Evolutionary conservation across 805 yeast genomes (phyloP), one percentile per base, ranked within the genome.

Genomic region (Candida chauliodis): DNA sequence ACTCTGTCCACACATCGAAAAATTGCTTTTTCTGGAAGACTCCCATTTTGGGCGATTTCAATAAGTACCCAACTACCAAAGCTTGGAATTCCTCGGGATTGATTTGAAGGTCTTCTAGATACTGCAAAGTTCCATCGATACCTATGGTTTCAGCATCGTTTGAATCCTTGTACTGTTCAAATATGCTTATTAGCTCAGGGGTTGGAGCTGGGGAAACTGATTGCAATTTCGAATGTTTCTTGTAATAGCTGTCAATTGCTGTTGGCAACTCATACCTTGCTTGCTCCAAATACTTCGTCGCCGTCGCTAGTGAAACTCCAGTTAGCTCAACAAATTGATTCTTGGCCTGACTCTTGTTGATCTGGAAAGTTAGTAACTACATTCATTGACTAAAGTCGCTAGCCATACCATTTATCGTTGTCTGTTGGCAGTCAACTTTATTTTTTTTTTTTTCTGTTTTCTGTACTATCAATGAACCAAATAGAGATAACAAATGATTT

Each of bases 1-100:
- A 69, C 30, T 45, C 43, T 4, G 63, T 55, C 95, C 95, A 87
- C 17, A 78, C 76, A 2, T 51, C 51, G 3, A 83, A 47, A 54
- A 85, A 88, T 5, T 56, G 58, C 6, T 61, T 63, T 43, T 57
- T 61, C 3, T 60, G 49, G 52, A 87, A 84, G 2, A 69, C 68
- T 2, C 95, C 95, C 46, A 78, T 75, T 3, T 73, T 62, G 1
- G 88, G 84, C 1, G 87, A 74, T 27, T 77, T 74, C 34, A 91
- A 63, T 36, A 82, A 71, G 50, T 78, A 80, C 0, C 93, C 87
- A 8, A 91, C 56, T 1, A 84, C 78, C 30, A 91, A 65, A 2
- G 87, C 81, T 5, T 68, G 73, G 7, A 78, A 68, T 52, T 90
- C 89, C 48, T 91, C 98, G 1, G 89, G 82, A 10, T 78, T 78